Percentiles rank a stretch among this genome's conserved stretches.
Evolutionary conservation across 106 monocot genomes (phyloP).

Genomic region (Dendrobium nobile): DNA sequence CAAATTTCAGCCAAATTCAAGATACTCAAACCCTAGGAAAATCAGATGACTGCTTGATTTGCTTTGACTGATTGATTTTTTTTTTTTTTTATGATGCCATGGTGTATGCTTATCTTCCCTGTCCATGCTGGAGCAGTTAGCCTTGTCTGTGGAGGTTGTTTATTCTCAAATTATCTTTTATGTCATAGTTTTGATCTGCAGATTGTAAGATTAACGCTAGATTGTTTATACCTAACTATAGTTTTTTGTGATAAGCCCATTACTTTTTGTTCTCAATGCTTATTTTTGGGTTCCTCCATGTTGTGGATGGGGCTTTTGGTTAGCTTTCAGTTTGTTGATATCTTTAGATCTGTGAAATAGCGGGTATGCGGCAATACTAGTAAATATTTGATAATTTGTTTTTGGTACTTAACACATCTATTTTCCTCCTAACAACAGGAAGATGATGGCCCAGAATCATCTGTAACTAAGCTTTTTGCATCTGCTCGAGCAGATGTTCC

Average conservation of each 20-base stretch:
- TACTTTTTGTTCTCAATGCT: neutral
- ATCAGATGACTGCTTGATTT: no score
- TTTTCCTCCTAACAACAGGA: conserved; percentile 36
- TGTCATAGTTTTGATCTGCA: neutral
- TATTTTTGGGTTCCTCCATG: no score
- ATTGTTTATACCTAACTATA: neutral
- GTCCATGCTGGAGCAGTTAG: no score
- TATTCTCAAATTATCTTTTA: neutral
- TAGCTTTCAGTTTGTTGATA: neutral
- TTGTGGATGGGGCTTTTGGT: neutral
- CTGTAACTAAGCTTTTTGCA: conserved; percentile 80
- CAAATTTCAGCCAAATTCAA: no score
- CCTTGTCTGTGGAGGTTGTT: neutral
- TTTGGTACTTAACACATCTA: neutral
- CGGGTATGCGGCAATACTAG: neutral
- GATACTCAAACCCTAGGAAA: no score
- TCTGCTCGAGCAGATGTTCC: conserved; percentile 43
- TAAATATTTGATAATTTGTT: neutral
- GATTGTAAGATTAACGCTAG: neutral
- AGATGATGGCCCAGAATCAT: conserved; percentile 74
- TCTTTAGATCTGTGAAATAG: neutral
- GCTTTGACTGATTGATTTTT: no score
- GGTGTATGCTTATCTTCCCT: no score
- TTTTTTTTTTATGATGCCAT: no score
- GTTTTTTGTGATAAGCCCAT: neutral